A percentile compares a stretch with the other conserved stretches of the same genome.
Evolutionary conservation across 768 basidiomycete species (phyloP).

Genomic region (Auricularia auricula-judae): DNA sequence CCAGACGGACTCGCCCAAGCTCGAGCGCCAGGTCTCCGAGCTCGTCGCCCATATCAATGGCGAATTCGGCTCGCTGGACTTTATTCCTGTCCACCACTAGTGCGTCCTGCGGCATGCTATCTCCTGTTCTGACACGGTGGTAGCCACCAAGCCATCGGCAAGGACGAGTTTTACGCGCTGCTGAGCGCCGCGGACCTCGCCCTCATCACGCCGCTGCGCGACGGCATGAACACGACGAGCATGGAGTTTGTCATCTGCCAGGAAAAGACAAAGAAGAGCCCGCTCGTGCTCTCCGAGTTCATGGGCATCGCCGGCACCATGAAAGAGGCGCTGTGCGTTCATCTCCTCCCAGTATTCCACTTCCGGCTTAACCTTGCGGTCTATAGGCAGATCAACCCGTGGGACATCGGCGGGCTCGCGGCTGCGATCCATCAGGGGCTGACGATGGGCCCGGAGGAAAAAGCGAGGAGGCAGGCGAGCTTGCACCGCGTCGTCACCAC

Average conservation of each 20-base stretch:
- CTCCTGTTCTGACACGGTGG: neutral
- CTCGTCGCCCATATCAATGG: conserved; percentile 93
- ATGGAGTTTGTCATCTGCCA: conserved; percentile 99
- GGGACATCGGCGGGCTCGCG: conserved; percentile 83
- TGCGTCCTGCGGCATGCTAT: conserved; percentile 29
- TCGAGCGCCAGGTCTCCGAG: conserved; percentile 89
- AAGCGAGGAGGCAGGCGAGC: conserved; percentile 56
- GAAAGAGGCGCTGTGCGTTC: conserved; percentile 53
- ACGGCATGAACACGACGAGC: conserved; percentile 98
- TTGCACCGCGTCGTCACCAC: conserved; percentile 80
- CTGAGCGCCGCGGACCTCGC: conserved; percentile 88
- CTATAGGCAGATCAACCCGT: conserved; percentile 70
- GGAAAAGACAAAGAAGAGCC: conserved; percentile 68
- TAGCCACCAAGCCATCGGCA: conserved; percentile 93
- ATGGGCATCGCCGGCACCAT: conserved; percentile 95
- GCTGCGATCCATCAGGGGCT: conserved; percentile 85
- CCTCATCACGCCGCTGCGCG: conserved; percentile 88
- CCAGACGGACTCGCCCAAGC: conserved; percentile 81
- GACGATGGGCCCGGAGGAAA: conserved; percentile 69
- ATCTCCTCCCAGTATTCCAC: neutral
- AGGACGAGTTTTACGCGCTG: conserved; percentile 96
- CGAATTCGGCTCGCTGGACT: conserved; percentile 87
- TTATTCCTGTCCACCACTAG: conserved; percentile 98
- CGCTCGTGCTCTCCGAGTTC: conserved; percentile 90
- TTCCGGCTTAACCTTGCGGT: neutral